phyloP scores from a whole-genome alignment of 306 rosid species.

The Lathyrus sativus region DNA sequence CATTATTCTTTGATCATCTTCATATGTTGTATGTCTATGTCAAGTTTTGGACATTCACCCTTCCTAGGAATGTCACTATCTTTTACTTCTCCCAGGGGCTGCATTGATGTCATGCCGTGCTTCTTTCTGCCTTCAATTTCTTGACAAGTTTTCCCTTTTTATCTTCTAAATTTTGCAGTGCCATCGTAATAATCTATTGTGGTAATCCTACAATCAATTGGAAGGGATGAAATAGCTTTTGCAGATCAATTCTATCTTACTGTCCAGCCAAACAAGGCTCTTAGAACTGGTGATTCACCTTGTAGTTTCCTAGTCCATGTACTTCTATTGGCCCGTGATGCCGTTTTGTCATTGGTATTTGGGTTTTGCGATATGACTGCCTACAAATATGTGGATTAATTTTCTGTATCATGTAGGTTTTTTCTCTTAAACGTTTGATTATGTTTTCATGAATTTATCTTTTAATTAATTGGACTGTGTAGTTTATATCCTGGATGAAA shows the following conservation, averaged over 20 bases:
- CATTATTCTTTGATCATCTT: background rate
- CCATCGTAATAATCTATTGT: slow-evolving; percentile 42
- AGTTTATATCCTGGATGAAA: slow-evolving; percentile 5
- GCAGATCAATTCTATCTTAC: background rate
- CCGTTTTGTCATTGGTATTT: slow-evolving; percentile 1
- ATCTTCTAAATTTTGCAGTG: slow-evolving; percentile 42
- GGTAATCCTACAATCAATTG: slow-evolving; percentile 18
- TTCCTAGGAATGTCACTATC: background rate
- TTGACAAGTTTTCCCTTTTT: background rate
- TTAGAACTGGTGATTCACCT: slow-evolving; percentile 19
- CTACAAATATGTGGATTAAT: slow-evolving; percentile 26
- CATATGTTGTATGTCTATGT: background rate
- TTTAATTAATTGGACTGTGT: slow-evolving; percentile 11
- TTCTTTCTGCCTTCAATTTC: background rate
- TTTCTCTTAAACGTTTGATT: background rate
- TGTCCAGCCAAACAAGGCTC: slow-evolving; percentile 6
- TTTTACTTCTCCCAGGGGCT: background rate
- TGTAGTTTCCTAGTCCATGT: slow-evolving; percentile 3
- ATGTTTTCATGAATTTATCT: background rate
- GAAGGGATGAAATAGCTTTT: background rate
- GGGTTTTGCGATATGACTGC: slow-evolving; percentile 16
- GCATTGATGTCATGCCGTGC: background rate
- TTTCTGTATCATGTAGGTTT: slow-evolving; percentile 26
- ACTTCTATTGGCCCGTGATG: slow-evolving; percentile 16
- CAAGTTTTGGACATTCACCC: background rate